These are phyloP conservation scores for Hibiscus trionum DNA, from an alignment of 345 rosid species.

Conservation along the genomic window DNA sequence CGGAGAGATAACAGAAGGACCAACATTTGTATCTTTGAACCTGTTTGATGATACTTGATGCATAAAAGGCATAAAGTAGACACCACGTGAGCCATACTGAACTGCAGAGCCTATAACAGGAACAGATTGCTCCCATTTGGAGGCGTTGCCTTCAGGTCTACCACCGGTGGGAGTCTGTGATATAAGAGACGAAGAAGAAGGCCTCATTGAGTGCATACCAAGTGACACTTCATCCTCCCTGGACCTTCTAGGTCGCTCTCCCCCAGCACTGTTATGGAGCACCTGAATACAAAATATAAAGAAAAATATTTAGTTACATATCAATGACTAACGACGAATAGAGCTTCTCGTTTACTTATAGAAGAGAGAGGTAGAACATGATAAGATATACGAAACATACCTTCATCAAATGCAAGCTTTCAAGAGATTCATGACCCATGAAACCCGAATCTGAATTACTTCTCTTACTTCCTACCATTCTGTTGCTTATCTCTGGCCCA, in stretches of 20 bases:
- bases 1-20: slow-evolving; percentile 50
- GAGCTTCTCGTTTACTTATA: slow-evolving; percentile 4
- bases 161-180: slow-evolving; percentile 38
- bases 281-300: slow-evolving; percentile 30
- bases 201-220: slow-evolving; percentile 40
- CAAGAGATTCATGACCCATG: slow-evolving; percentile 53
- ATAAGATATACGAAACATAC: slow-evolving; percentile 24
- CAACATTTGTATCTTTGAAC: slow-evolving; percentile 53
- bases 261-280: slow-evolving; percentile 52
- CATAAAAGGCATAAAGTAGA: slow-evolving; percentile 52
- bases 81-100: slow-evolving; percentile 54
- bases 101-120: slow-evolving; percentile 36
- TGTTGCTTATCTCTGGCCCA: slow-evolving; percentile 53
- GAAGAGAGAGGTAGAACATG: not conserved
- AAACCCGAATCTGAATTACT: slow-evolving; percentile 68
- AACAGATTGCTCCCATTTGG: slow-evolving; percentile 46
- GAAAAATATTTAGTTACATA: slow-evolving; percentile 4
- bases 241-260: slow-evolving; percentile 40
- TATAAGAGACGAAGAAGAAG: slow-evolving; percentile 40
- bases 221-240: slow-evolving; percentile 40
- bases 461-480: slow-evolving; percentile 61
- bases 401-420: slow-evolving; percentile 72
- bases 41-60: slow-evolving; percentile 59
- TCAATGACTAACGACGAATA: not conserved
- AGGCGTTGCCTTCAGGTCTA: slow-evolving; percentile 35